phyloP scores from a whole-genome alignment of 306 rosid genomes.

The Vigna nakashimae region DNA sequence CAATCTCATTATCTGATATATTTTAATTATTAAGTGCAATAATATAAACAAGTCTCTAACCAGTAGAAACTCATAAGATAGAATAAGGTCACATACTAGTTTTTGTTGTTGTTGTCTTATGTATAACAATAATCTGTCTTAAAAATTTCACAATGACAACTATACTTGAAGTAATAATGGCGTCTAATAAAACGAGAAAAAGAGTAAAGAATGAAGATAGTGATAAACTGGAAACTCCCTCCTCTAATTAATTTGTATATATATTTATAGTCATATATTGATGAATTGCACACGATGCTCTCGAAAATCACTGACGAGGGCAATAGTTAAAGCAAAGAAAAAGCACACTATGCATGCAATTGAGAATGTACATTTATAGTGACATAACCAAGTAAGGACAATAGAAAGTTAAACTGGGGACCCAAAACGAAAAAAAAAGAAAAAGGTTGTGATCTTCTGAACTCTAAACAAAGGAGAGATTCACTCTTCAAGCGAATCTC shows the following conservation, averaged over 20 bases:
- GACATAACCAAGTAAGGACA: constrained; percentile 41
- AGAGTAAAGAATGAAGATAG: neutral
- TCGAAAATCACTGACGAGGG: neutral
- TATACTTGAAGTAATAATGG: too few species aligned
- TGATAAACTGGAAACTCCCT: neutral
- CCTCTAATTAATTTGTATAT: neutral
- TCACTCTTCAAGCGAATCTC: constrained; percentile 53
- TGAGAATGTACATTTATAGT: constrained; percentile 50
- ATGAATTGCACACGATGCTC: neutral
- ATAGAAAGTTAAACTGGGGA: constrained; percentile 40
- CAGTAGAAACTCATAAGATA: too few species aligned
- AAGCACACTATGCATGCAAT: constrained; percentile 43
- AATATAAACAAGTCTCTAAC: too few species aligned
- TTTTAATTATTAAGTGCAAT: too few species aligned
- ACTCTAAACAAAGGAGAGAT: constrained; percentile 40
- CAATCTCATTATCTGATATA: too few species aligned
- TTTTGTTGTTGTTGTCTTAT: too few species aligned
- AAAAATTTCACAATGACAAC: too few species aligned
- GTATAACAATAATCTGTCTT: too few species aligned
- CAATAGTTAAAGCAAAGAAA: constrained; percentile 39
- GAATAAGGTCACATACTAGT: too few species aligned
- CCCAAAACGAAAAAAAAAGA: constrained; percentile 19
- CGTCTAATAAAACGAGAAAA: neutral
- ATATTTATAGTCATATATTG: neutral
- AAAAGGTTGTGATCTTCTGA: constrained; percentile 30